Conservation (phyloP, 2,329 filamentous ascomycete genomes). For the Thelonectria rubi region DNA sequence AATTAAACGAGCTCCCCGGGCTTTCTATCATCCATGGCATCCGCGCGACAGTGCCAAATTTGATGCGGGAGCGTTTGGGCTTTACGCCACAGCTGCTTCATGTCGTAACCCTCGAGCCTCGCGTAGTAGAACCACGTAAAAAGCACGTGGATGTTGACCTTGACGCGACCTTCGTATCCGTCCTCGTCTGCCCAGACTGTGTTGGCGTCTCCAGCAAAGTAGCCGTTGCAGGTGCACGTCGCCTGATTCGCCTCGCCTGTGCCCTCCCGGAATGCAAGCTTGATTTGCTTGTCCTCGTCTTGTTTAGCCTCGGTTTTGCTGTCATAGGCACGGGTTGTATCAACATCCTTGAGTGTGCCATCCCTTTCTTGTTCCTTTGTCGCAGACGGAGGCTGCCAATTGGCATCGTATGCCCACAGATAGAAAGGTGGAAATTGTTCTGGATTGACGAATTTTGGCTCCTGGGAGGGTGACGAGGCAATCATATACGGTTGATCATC, state of each 20-base stretch:
- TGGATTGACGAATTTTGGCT: neutral
- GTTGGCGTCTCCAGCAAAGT: neutral
- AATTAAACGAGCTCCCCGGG: no score
- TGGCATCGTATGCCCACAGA: neutral
- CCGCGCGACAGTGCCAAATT: no score
- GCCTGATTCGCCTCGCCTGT: neutral
- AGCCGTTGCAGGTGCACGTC: neutral
- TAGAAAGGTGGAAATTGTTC: neutral
- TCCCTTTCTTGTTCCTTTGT: neutral
- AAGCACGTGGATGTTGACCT: neutral
- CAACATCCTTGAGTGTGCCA: no score
- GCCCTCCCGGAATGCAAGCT: no score
- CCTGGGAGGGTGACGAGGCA: neutral
- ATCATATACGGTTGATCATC: neutral
- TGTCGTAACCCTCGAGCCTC: neutral
- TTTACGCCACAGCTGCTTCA: conserved; percentile 22
- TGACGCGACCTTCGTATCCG: conserved; percentile 18
- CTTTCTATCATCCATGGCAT: no score
- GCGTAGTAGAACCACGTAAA: conserved; percentile 24
- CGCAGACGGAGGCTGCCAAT: neutral
- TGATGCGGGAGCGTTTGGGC: conserved; percentile 1
- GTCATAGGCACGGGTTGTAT: no score
- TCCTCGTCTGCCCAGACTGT: conserved; percentile 9
- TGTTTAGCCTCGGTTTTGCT: no score
- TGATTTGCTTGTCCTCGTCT: no score